Evolutionary conservation across 164 flowering plant species (phyloP).

Genomic region (Saururus chinensis): DNA sequence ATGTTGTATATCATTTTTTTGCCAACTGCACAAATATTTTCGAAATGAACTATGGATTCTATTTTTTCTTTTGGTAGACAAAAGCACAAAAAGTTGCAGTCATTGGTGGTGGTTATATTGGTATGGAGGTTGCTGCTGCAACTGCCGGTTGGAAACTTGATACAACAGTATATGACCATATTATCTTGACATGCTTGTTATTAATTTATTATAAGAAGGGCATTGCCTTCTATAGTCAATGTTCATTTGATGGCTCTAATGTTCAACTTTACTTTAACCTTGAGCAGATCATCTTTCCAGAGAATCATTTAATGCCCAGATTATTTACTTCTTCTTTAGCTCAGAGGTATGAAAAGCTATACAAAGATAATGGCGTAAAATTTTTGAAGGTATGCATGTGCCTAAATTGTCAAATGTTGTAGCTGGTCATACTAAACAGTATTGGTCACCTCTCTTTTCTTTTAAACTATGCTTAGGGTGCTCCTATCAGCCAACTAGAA

Average conservation of each 20-base stretch:
- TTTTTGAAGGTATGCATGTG: constrained; percentile 49
- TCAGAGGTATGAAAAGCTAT: constrained; percentile 64
- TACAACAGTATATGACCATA: constrained; percentile 50
- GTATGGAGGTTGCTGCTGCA: constrained; percentile 98
- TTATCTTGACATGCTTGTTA: not conserved
- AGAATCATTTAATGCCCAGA: constrained; percentile 69
- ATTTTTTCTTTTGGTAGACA: constrained; percentile 23
- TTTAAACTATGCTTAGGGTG: constrained; percentile 37
- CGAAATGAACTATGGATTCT: not conserved
- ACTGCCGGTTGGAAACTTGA: constrained; percentile 92
- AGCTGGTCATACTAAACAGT: not conserved
- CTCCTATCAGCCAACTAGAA: constrained; percentile 49
- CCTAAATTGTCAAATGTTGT: not conserved
- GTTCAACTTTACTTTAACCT: not conserved
- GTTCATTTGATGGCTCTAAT: not conserved
- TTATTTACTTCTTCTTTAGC: constrained; percentile 81
- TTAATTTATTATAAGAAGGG: not conserved
- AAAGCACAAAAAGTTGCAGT: constrained; percentile 68
- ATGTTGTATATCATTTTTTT: constrained; percentile 1
- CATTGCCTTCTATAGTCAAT: not conserved
- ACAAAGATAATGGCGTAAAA: constrained; percentile 71
- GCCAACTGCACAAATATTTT: too few relatives aligned
- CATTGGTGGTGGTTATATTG: constrained; percentile 97
- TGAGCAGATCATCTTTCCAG: constrained; percentile 64
- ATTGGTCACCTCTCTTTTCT: not conserved